Evolutionary conservation across 202 grass and related monocot species (phyloP), one percentile per base, ranked within the genome.

Genomic region (Schoenoplectus triqueter): DNA sequence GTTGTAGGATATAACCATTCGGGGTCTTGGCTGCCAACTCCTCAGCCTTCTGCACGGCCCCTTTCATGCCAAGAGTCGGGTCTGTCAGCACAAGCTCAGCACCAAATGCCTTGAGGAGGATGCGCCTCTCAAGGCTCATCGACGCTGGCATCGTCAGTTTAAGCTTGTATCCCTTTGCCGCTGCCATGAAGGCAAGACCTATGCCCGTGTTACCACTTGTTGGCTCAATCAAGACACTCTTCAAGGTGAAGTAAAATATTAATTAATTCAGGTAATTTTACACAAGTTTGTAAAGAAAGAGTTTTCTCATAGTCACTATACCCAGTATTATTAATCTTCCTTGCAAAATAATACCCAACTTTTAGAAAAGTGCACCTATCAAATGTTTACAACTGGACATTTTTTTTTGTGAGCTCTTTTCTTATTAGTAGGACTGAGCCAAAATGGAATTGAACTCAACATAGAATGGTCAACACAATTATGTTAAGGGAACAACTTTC

Each of bases 151-250:
- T 92, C 3, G 92, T 94, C 6, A 94, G 69, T 60, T 88, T 88
- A 9, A 94, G 84, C 81, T 84, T 94, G 86, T 94, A 94, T 9
- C 88, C 88, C 42, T 94, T 94, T 13, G 92, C 89, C 55, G 89
- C 88, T 51, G 92, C 90, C 62, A 92, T 90, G 76, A 94, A 94
- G 19, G 92, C 92, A 18, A 94, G 86, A 45, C 89, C 92, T 40
- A 94, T 92, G 47, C 92, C 89, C 42, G 92, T 94, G 70, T 94
- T 94, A 13, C 92, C 92, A 6, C 92, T 88, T 2, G 89, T 94
- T 20, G 92, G 92, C 84, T 94, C 92, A 84, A 94, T 92, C 80
- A 94, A 75, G n/a, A 94, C 88, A 85, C 92, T 90, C 92, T 94
- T 21, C 45, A 31, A 80, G 44, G 10, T 42, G 48, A 82, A 73